phyloP scores from a whole-genome alignment of 495 filamentous ascomycete genomes.

The Antarctomyces pellizariae region DNA sequence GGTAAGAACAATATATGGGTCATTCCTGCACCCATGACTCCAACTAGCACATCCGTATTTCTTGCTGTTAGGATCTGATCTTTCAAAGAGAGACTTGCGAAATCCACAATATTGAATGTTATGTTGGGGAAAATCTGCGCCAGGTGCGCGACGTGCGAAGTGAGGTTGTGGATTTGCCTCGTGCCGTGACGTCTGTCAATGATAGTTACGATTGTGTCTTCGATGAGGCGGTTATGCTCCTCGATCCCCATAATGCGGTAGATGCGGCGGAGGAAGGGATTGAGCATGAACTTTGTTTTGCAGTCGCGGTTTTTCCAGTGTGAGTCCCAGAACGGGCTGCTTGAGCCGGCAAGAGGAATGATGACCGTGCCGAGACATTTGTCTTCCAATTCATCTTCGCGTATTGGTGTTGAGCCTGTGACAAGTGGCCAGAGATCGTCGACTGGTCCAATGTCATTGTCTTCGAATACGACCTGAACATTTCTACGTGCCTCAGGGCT shows the following conservation, averaged over 20 bases:
- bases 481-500: no score
- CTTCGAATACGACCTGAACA: constrained; percentile 17
- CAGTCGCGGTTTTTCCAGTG: no score
- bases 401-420: constrained; percentile 10
- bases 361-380: constrained; percentile 14
- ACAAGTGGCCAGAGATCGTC: constrained; percentile 17
- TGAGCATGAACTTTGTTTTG: constrained; percentile 11
- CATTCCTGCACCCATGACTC: constrained; percentile 19
- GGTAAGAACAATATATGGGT: constrained; percentile 18
- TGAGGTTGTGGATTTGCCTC: constrained; percentile 12
- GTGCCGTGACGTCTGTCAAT: constrained; percentile 15
- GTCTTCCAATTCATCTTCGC: constrained; percentile 9
- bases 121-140: constrained; percentile 9
- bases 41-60: constrained; percentile 17
- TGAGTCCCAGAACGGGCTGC: constrained; percentile 20
- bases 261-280: constrained; percentile 14
- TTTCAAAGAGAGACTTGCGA: constrained; percentile 14
- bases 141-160: constrained; percentile 11
- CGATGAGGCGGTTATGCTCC: constrained; percentile 4
- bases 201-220: constrained; percentile 14
- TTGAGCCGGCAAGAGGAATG: constrained; percentile 16
- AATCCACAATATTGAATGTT: constrained; percentile 16
- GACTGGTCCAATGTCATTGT: constrained; percentile 15
- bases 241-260: constrained; percentile 10
- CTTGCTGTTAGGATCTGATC: constrained; percentile 15